phyloP scores from a whole-genome alignment of 306 rosid species.

The Elaeagnus macrophylla region DNA sequence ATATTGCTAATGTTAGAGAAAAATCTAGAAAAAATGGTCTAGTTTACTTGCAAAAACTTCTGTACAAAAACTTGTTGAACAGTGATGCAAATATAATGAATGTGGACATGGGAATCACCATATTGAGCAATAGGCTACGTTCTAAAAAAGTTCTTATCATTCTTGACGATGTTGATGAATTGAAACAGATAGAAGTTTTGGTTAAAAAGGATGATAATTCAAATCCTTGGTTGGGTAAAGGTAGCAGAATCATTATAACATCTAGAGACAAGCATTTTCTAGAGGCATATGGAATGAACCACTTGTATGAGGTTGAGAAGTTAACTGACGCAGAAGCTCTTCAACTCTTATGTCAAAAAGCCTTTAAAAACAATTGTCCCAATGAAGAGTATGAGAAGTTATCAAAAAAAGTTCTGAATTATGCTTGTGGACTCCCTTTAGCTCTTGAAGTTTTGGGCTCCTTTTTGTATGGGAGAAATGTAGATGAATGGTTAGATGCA shows the following conservation, averaged over 20 bases:
- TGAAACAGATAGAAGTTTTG: constrained; percentile 20
- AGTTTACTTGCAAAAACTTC: neutral
- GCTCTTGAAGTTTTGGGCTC: constrained; percentile 18
- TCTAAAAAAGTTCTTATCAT: constrained; percentile 16
- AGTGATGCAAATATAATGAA: neutral
- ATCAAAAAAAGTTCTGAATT: neutral
- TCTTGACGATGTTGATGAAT: constrained; percentile 30
- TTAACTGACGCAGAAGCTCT: neutral
- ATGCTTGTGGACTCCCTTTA: constrained; percentile 9
- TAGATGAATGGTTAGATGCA: no score
- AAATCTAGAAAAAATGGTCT: neutral
- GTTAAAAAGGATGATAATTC: constrained; percentile 5
- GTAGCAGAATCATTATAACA: constrained; percentile 37
- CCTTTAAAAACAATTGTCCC: neutral
- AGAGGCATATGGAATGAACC: constrained; percentile 9
- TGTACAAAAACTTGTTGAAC: neutral
- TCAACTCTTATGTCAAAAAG: constrained; percentile 10
- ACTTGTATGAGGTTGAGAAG: neutral
- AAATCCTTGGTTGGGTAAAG: constrained; percentile 11
- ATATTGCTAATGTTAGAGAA: constrained; percentile 5
- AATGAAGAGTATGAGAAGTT: neutral
- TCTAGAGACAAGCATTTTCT: constrained; percentile 19
- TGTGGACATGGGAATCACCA: neutral
- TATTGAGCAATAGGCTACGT: neutral
- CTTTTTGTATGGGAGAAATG: no score